Base-by-base conservation (phyloP, 2,329 filamentous ascomycete genomes). In the Chalaropsis thielavioides region DNA sequence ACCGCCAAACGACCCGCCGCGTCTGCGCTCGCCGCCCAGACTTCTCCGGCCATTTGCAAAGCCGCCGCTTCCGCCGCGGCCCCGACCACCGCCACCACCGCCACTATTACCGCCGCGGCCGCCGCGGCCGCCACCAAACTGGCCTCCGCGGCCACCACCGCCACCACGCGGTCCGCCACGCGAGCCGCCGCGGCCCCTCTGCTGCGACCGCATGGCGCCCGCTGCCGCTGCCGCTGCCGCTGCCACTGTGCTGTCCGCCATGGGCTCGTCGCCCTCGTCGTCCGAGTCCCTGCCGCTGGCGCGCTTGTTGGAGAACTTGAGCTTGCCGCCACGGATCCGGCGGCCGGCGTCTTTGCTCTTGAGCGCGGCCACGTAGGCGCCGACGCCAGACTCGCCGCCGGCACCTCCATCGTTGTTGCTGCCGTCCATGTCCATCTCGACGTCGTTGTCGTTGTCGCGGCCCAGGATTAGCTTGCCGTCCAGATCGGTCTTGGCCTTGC, bases 401-500 rank as follows among this genome's bases (percentile, higher is more conserved):
- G 78, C 76, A 68, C 88, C 83, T 70, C 85, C 75, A 17, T 17
- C 27, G 51, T 56, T 51, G 19, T 51, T 22, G 22, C 82, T 78
- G 61, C 79, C 76, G 70, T 91, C 87, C 70, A 89, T 75, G 40
- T 83, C 81, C 81, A 87, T 87, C 70, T 81, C 82, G 24, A 79
- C 78, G 66, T 77, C 78, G 59, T 78, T 78, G 13, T 77, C 78
- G 59, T 75, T 75, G 61, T 81, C 80, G 70, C 80, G 79, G 70
- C 85, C 87, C 63, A 95, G 80, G 69, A 95, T 82, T 51, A 95
- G 81, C 76, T 92, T 94, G 68, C 90, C 90, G 72, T 95, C 89
- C 61, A 86, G 74, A 71, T 94, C 85, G 15, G 80, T 80, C 78
- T 84, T 88, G 63, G 85, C 85, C 74, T 86, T 88, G 62, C 79